Base-by-base conservation (phyloP, 2,329 filamentous ascomycete genomes). In the Fusarium mundagurra region DNA sequence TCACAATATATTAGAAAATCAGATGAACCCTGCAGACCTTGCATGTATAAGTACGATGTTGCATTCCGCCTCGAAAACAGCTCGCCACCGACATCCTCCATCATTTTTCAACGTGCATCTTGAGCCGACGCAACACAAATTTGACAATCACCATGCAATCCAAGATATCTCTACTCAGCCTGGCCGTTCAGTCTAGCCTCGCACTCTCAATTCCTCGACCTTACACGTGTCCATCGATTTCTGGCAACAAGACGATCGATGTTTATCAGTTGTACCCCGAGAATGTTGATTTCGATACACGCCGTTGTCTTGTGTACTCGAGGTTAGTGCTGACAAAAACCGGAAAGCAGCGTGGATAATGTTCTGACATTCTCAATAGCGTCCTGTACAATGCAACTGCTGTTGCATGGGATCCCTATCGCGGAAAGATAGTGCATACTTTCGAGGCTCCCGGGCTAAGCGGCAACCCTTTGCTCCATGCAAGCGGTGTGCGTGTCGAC, bases 401-500 rank as follows among this genome's bases (percentile, higher is more conserved):
- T 14, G 43, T 67, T 14, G 67, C 66, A 3, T 69, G 64, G 67
- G 64, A 69, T 11, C 67, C 67, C 4, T 69, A 69, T 13, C 48
- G 31, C 10, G 76, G 77, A 29, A 61, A 77, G 16, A 70, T 80
- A 3, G 69, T 80, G 5, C 54, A 77, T 6, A 73, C 75, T 18
- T 73, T 81, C 10, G 71, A 74, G 7, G 72, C 82, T 39, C 76
- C 78, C 1, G 78, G 77, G 6, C 75, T 84, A 27, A 82, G 80
- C 13, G 74, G 77, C 1, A 33, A 69, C n/a, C 50, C 67, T 36
- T 24, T 68, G 1, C 57, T 69, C 6, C 67, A 69, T 16, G 53
- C 81, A 14, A 82, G 82, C 50, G 83, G 82, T 31, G 78, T 84
- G 6, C 79, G 80, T n/a, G 77, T 81, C 59, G 83, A 84, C 39